Evolutionary conservation across 306 rosid species (phyloP), one percentile per base, ranked within the genome.

Genomic region (Aeschynomene evenia): DNA sequence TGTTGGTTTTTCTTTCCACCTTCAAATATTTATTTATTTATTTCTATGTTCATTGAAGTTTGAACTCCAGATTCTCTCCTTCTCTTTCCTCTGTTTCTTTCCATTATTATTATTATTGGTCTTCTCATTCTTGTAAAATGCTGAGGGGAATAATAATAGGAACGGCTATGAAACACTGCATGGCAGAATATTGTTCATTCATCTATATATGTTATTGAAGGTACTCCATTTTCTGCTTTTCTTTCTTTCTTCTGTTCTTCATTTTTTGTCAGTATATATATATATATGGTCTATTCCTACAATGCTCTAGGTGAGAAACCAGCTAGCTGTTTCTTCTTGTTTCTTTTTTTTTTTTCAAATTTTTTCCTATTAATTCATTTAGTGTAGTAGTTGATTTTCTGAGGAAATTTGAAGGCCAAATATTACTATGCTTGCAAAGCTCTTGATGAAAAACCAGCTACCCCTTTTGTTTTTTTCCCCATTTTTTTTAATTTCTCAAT

Each of bases 11-110:
- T 26, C 23, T 63, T 64, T 56, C 33, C 23, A 3, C 37, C 50
- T 36, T 19, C 29, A 29, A n/a, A 36, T 42, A 49, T 79, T 79
- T n/a, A n/a, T n/a, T n/a, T n/a, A n/a, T n/a, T 84, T 75, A 19
- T 54, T 51, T 7, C 1, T 7, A 33, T 33, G 37, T 33, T 29
- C 13, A 56, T 54, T 53, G 22, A 51, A 63, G 62, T 86, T 83
- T 66, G 68, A 76, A 74, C 61, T 46, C 45, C 43, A 71, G 90
- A 79, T 86, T 78, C 87, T 80, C 67, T 56, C 62, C 68, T 62
- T 76, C 69, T 37, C 79, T 75, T 11, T 39, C n/a, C 77, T 52
- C 39, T 0, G 14, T 57, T 51, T 66, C 68, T 72, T 54, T 66
- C 72, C 66, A 70, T 49, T 43, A 33, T 68, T 70, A 3, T 26